A percentile compares a stretch with the other conserved stretches of the same genome.
These are phyloP conservation scores for Cercospora sp. DNA, from an alignment of 2,329 filamentous ascomycete species.

Conservation along the genomic window DNA sequence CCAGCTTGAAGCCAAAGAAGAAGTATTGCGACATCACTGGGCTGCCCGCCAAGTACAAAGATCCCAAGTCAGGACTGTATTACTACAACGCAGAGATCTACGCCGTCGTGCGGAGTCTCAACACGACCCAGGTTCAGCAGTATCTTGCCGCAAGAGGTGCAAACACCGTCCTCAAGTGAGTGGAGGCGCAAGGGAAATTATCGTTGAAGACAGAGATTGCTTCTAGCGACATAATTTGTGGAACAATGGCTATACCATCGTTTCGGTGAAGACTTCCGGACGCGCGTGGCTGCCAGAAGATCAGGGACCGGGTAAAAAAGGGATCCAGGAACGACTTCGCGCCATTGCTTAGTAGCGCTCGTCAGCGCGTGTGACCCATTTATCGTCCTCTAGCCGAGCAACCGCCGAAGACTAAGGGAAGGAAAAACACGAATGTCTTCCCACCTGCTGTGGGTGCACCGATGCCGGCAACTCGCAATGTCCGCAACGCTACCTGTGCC, in stretches of 20 bases:
- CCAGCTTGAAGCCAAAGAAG: constrained; percentile 74
- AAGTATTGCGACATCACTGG: constrained; percentile 97
- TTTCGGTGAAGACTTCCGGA: constrained; percentile 9
- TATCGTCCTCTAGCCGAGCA: constrained; percentile 6
- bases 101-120: constrained; percentile 73
- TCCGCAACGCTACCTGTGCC: constrained; percentile 15
- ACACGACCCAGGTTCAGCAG: constrained; percentile 79
- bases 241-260: constrained; percentile 6
- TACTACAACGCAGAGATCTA: constrained; percentile 96
- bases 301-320: constrained; percentile 8
- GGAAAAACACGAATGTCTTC: neutral
- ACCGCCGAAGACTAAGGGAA: constrained; percentile 7
- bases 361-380: constrained; percentile 6
- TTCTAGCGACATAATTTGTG: constrained; percentile 12
- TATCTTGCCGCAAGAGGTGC: constrained; percentile 88
- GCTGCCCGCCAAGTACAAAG: constrained; percentile 83
- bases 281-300: neutral
- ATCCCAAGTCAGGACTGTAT: constrained; percentile 89
- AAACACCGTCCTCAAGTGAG: constrained; percentile 87
- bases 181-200: neutral
- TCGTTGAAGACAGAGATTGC: constrained; percentile 11
- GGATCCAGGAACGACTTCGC: constrained; percentile 15
- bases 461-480: constrained; percentile 9
- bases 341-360: constrained; percentile 10
- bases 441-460: constrained; percentile 4